A percentile compares a stretch with the other conserved stretches of the same genome.
Evolutionary conservation across 106 monocot genomes (phyloP).

Genomic region (Dioscorea zingiberensis): DNA sequence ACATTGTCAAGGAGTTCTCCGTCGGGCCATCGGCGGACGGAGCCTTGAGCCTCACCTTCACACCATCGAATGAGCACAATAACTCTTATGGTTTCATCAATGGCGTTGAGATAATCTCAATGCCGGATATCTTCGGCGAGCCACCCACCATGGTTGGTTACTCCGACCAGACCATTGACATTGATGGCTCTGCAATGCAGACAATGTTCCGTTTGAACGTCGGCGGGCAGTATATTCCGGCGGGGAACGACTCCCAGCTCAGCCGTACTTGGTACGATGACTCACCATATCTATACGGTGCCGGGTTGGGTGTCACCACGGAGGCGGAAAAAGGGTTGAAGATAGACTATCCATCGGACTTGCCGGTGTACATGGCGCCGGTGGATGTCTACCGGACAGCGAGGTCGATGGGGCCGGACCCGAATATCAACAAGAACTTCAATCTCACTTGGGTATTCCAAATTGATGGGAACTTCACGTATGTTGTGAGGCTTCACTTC

Average conservation of each 20-base stretch:
- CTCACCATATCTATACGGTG: conserved; percentile 48
- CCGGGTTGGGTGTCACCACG: conserved; percentile 38
- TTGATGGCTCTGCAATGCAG: conserved; percentile 26
- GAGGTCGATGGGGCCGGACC: conserved; percentile 79
- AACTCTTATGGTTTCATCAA: conserved; percentile 81
- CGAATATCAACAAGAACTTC: conserved; percentile 53
- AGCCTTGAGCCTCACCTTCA: conserved; percentile 54
- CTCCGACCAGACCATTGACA: conserved; percentile 20
- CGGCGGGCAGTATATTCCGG: conserved; percentile 43
- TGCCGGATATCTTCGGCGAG: conserved; percentile 49
- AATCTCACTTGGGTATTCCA: conserved; percentile 83
- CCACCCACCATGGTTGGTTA: conserved; percentile 32
- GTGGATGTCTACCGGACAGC: conserved; percentile 49
- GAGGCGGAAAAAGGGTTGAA: conserved; percentile 11
- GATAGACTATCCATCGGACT: conserved; percentile 23
- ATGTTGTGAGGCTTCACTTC: conserved; percentile 80
- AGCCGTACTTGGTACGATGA: conserved; percentile 59
- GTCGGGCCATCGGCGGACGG: conserved; percentile 27
- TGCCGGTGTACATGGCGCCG: conserved; percentile 45
- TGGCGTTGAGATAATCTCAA: conserved; percentile 82
- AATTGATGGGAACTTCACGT: conserved; percentile 80
- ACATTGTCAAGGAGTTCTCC: conserved; percentile 60
- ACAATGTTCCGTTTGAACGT: conserved; percentile 82
- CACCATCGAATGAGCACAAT: conserved; percentile 28
- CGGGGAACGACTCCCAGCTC: conserved; percentile 39